These are phyloP conservation scores for Ogataea chonburiensis DNA, from an alignment of 805 yeast genomes.

Conservation along the genomic window DNA sequence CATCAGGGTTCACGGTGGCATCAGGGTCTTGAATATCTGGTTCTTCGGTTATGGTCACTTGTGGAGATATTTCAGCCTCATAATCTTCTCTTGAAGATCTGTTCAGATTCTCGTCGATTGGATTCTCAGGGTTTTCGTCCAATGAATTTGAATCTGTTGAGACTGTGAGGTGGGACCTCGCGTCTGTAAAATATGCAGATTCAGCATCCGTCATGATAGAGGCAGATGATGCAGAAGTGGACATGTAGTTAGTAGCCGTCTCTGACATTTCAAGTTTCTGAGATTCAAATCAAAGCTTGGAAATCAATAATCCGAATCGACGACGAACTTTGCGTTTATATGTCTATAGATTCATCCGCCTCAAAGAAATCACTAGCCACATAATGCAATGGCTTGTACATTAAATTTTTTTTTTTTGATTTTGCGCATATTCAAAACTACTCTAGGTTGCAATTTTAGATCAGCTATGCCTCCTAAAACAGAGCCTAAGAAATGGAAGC, in stretches of 20 bases:
- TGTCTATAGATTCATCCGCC: slow-evolving; percentile 4
- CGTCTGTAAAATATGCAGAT: slow-evolving; percentile 26
- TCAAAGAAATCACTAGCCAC: slow-evolving; percentile 3
- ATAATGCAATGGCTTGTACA: slow-evolving; percentile 5
- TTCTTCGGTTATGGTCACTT: slow-evolving; percentile 25
- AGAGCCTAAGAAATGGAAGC: slow-evolving; percentile 72
- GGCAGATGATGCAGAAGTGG: slow-evolving; percentile 12
- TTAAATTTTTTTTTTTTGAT: slow-evolving; percentile 7
- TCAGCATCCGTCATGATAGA: slow-evolving; percentile 21
- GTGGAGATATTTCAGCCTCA: slow-evolving; percentile 15
- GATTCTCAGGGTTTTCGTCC: neutral
- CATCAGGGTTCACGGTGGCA: neutral
- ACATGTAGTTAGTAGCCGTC: neutral
- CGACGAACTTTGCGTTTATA: slow-evolving; percentile 1
- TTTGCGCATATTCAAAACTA: slow-evolving; percentile 1
- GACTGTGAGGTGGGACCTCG: slow-evolving; percentile 23
- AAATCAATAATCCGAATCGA: neutral
- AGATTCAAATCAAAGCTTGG: neutral
- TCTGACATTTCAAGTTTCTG: slow-evolving; percentile 1
- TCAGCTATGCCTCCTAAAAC: slow-evolving; percentile 41
- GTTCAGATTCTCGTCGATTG: neutral
- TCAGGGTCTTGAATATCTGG: slow-evolving; percentile 2
- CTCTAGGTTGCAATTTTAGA: too few relatives aligned
- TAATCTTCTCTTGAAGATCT: neutral
- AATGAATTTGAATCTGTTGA: slow-evolving; percentile 3